These are phyloP conservation scores for Botryotinia globosa DNA, from an alignment of 2,329 filamentous ascomycete species.

Conservation along the genomic window DNA sequence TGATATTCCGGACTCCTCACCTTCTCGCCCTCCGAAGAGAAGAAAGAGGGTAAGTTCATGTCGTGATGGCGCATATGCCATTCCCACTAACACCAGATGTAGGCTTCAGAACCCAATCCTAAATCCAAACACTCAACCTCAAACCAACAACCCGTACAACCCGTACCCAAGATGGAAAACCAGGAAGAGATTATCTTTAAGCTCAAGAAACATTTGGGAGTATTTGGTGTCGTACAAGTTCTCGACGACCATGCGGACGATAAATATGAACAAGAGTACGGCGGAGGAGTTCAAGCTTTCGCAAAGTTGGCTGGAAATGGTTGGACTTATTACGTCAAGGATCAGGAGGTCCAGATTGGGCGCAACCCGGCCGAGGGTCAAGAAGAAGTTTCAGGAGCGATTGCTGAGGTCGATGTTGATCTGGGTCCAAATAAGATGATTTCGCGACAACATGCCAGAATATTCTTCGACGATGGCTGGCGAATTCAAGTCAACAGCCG, in stretches of 20 bases:
- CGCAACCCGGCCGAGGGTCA: slow-evolving; percentile 41
- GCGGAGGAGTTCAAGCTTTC: slow-evolving; percentile 67
- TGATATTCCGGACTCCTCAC: slow-evolving; percentile 48
- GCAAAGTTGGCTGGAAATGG: slow-evolving; percentile 78
- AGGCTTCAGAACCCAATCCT: slow-evolving; percentile 42
- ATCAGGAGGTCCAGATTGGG: slow-evolving; percentile 72
- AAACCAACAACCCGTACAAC: slow-evolving; percentile 27
- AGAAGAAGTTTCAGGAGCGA: slow-evolving; percentile 38
- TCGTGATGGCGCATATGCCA: background rate
- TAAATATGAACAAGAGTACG: slow-evolving; percentile 57
- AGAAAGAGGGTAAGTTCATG: slow-evolving; percentile 54
- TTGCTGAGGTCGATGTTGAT: slow-evolving; percentile 71
- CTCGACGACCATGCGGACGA: slow-evolving; percentile 61
- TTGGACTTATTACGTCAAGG: slow-evolving; percentile 82
- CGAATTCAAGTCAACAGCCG: slow-evolving; percentile 83
- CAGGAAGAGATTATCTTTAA: slow-evolving; percentile 45
- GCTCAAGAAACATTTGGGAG: slow-evolving; percentile 31
- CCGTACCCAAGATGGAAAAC: slow-evolving; percentile 43
- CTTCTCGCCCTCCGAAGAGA: slow-evolving; percentile 61
- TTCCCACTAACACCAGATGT: slow-evolving; percentile 22
- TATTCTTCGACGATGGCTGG: slow-evolving; percentile 76
- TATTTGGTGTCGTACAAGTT: slow-evolving; percentile 51
- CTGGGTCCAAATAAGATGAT: slow-evolving; percentile 80
- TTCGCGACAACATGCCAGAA: slow-evolving; percentile 72
- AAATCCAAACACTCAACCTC: slow-evolving; percentile 20